Conservation (phyloP, 106 monocot genomes). For the Alisma plantagoaquatica region DNA sequence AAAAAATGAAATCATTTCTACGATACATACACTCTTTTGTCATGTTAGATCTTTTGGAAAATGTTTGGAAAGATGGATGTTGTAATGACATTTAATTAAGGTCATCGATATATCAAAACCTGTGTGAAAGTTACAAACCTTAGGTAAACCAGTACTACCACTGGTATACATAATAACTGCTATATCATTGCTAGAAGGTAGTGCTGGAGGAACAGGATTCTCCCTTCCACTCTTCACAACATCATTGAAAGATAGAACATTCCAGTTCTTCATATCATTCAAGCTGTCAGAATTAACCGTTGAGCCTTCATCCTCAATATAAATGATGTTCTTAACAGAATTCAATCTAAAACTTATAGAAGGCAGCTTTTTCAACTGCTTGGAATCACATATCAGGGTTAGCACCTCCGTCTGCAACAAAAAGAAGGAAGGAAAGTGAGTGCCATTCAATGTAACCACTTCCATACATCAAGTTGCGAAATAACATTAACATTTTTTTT, state of each 20-base stretch:
- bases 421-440: not conserved
- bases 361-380: conserved; percentile 38
- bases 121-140: too few relatives aligned
- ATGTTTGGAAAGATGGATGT: too few relatives aligned
- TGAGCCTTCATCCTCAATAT: conserved; percentile 33
- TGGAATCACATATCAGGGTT: conserved; percentile 39
- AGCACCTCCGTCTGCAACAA: conserved; percentile 40
- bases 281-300: not conserved
- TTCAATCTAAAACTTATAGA: conserved; percentile 22
- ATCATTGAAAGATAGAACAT: conserved; percentile 26
- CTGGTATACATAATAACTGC: conserved; percentile 71
- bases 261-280: conserved; percentile 18
- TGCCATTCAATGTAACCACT: too few relatives aligned
- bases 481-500: too few relatives aligned
- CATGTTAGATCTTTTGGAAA: too few relatives aligned
- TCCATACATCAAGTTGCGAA: too few relatives aligned
- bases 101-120: too few relatives aligned
- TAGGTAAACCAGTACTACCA: conserved; percentile 64
- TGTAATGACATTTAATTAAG: too few relatives aligned
- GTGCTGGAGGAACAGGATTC: conserved; percentile 21
- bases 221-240: conserved; percentile 33
- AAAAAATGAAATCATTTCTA: too few relatives aligned
- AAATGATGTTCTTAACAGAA: conserved; percentile 30
- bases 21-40: too few relatives aligned
- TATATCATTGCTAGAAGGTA: conserved; percentile 30